phyloP scores from a whole-genome alignment of 345 rosid genomes.

The Gossypium australe region DNA sequence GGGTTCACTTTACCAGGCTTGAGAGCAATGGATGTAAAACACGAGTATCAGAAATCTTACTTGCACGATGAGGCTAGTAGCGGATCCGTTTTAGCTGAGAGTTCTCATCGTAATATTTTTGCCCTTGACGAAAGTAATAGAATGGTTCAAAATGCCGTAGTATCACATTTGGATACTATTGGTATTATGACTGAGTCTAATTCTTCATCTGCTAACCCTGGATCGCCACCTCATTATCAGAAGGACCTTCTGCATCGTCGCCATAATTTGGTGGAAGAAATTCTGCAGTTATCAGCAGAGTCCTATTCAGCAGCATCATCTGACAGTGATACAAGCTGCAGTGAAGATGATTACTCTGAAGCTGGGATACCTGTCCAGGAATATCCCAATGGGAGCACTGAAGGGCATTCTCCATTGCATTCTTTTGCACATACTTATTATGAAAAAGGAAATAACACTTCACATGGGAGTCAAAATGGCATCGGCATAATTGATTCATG shows the following conservation, averaged over 20 bases:
- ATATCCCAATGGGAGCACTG: constrained; percentile 13
- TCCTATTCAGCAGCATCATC: constrained; percentile 77
- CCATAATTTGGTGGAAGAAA: constrained; percentile 85
- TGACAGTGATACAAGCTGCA: constrained; percentile 72
- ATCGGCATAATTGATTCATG: constrained; percentile 25
- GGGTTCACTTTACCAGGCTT: constrained; percentile 28
- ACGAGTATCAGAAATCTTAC: constrained; percentile 30
- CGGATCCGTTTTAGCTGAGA: constrained; percentile 18
- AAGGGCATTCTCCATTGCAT: constrained; percentile 19
- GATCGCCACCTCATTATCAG: constrained; percentile 86
- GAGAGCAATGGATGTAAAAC: constrained; percentile 30
- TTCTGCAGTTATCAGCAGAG: constrained; percentile 85
- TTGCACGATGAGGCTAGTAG: constrained; percentile 28
- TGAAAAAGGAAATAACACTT: constrained; percentile 16
- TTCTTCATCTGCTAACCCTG: constrained; percentile 39
- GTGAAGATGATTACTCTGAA: constrained; percentile 58
- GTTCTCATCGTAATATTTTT: constrained; percentile 21
- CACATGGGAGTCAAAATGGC: constrained; percentile 32
- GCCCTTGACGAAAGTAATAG: constrained; percentile 18
- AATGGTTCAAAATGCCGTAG: constrained; percentile 28
- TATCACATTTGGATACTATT: constrained; percentile 36
- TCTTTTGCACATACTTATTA: constrained; percentile 15
- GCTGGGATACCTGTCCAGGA: constrained; percentile 36
- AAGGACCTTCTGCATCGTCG: constrained; percentile 82
- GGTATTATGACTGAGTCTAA: constrained; percentile 41